A percentile compares a stretch with the other conserved stretches of the same genome.
These are phyloP conservation scores for Xylaria nigripes DNA, from an alignment of 495 filamentous ascomycete species.

Conservation along the genomic window DNA sequence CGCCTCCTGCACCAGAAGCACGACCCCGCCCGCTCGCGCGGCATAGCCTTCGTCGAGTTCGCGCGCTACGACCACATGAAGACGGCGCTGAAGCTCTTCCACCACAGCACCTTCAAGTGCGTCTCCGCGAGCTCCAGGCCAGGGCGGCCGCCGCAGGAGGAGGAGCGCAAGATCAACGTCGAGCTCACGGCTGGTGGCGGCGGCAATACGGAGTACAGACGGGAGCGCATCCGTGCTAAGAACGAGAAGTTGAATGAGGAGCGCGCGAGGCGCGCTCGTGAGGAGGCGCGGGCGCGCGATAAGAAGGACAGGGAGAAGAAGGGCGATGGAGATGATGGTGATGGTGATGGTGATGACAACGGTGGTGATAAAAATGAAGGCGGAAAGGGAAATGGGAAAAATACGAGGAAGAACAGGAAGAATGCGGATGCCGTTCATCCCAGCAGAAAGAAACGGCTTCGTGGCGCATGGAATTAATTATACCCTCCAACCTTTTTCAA, in stretches of 20 bases:
- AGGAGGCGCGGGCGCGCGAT: constrained; percentile 44
- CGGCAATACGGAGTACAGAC: constrained; percentile 62
- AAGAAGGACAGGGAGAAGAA: constrained; percentile 40
- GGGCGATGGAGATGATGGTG: constrained; percentile 22
- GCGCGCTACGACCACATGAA: constrained; percentile 85
- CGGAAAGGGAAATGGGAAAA: background rate
- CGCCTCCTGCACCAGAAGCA: constrained; percentile 68
- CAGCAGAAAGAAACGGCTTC: constrained; percentile 47
- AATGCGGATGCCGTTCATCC: constrained; percentile 47
- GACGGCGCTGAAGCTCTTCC: constrained; percentile 79
- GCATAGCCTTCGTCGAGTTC: constrained; percentile 92
- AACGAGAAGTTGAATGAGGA: constrained; percentile 83
- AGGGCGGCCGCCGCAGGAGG: too few species aligned
- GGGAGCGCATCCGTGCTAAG: constrained; percentile 71
- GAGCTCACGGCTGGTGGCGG: constrained; percentile 90
- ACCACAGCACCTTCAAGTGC: constrained; percentile 64
- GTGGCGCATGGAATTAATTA: constrained; percentile 10
- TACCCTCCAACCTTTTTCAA: background rate
- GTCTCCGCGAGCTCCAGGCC: too few species aligned
- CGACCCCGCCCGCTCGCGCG: constrained; percentile 59
- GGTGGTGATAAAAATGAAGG: background rate
- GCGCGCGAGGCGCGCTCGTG: constrained; percentile 48
- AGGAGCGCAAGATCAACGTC: constrained; percentile 69
- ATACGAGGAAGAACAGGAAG: constrained; percentile 19
- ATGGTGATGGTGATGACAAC: constrained; percentile 19